Evolutionary conservation across 805 yeast genomes (phyloP), one percentile per base, ranked within the genome.

Genomic region (Nematodospora valgi): DNA sequence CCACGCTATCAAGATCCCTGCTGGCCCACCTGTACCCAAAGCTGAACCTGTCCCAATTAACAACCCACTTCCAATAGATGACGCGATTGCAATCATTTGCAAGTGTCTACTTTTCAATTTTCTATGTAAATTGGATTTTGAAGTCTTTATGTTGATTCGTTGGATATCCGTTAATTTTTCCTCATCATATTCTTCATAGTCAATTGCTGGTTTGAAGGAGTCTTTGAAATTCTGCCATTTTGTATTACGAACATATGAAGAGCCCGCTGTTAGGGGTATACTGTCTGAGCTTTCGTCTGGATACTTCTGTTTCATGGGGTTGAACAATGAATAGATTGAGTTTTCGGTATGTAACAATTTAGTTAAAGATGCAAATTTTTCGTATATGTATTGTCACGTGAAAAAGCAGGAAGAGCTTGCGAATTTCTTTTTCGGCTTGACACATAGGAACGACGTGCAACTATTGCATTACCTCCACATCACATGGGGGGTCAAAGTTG

Each of bases 141-240:
- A 59, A 7, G 69, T 61, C 21, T 60, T 56, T 3, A 68, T 48
- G 43, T 64, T 64, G 17, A 68, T 69, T 24, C 53, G 57, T 38
- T 68, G 70, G 9, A 64, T 37, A 26, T 67, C 72, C 4, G 63
- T 59, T 12, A 56, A 32, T 23, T 43, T 44, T 17, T 46, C 45
- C 5, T 44, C 47, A 9, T 42, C 47, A 26, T n/a, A 24, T 37
- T 59, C 56, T 22, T 42, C 40, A 5, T 25, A 43, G n/a, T 47
- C 43, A 10, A 47, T 46, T 22, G 49, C 58, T 16, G 64, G 53
- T 48, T 62, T 72, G 59, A 74, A 74, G 4, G 80, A 72, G 48
- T 74, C 77, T 43, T 59, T 68, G 45, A 74, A 64, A 17, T 47
- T 47, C 35, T 56, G 59, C 76, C 76, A 71, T 48, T 30, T 30